Percentiles rank a stretch among this genome's conserved stretches.
Conservation (phyloP, 352 stramenopile species). For the Pythium plurisporium region DNA sequence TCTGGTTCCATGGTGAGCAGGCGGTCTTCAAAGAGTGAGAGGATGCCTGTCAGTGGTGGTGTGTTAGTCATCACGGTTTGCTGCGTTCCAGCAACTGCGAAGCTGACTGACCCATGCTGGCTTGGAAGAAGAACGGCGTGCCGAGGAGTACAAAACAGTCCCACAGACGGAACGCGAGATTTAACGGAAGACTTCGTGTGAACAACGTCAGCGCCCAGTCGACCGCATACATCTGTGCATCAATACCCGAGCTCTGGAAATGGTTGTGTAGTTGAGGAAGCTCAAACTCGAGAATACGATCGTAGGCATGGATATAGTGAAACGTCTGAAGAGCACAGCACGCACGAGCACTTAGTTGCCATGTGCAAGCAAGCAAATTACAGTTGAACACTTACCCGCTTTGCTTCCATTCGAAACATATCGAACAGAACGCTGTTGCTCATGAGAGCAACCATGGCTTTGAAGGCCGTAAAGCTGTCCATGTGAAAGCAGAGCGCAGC, state of each 20-base stretch:
- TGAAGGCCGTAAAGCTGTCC: slow-evolving; percentile 86
- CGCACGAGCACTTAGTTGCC: too few species aligned
- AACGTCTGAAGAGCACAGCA: slow-evolving; percentile 55
- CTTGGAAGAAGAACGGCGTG: slow-evolving; percentile 85
- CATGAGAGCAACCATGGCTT: slow-evolving; percentile 75
- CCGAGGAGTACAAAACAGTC: slow-evolving; percentile 79
- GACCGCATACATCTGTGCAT: slow-evolving; percentile 84
- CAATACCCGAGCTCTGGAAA: slow-evolving; percentile 70
- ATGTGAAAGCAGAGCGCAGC: slow-evolving; percentile 83
- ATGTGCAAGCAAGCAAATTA: too few species aligned
- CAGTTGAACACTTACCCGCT: slow-evolving; percentile 61
- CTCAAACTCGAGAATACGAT: slow-evolving; percentile 78
- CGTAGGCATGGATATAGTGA: slow-evolving; percentile 76
- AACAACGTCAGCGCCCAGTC: slow-evolving; percentile 85
- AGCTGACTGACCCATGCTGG: too few species aligned
- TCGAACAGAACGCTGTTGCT: slow-evolving; percentile 85
- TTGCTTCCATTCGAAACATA: slow-evolving; percentile 83
- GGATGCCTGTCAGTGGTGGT: slow-evolving; percentile 33
- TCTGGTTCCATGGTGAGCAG: slow-evolving; percentile 70
- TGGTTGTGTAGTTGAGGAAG: slow-evolving; percentile 54
- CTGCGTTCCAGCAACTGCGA: too few species aligned
- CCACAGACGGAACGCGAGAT: slow-evolving; percentile 74
- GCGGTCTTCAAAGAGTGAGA: slow-evolving; percentile 65
- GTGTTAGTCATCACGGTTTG: background rate
- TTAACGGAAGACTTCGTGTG: slow-evolving; percentile 64